A percentile compares a stretch with the other conserved stretches of the same genome.
phyloP scores from a whole-genome alignment of 1,139 yeast genomes.

The Yamadazyma blattariae region DNA sequence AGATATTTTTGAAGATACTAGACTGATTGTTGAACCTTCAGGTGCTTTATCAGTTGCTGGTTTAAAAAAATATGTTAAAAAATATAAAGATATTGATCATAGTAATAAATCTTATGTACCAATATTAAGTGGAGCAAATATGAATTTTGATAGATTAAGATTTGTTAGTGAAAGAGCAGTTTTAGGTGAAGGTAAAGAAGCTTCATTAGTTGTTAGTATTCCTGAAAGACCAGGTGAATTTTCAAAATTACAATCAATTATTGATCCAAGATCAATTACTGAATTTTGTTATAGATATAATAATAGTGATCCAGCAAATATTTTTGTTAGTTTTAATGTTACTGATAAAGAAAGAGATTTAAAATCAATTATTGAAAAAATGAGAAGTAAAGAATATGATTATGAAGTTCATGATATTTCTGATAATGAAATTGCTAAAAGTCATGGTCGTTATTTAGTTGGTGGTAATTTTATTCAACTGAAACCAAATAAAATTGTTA shows the following conservation, averaged over 20 bases:
- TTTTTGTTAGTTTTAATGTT: slow-evolving; percentile 85
- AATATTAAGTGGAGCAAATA: slow-evolving; percentile 86
- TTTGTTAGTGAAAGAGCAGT: slow-evolving; percentile 98
- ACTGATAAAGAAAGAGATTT: slow-evolving; percentile 63
- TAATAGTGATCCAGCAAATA: slow-evolving; percentile 60
- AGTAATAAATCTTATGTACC: slow-evolving; percentile 76
- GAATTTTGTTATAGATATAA: slow-evolving; percentile 87
- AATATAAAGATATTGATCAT: slow-evolving; percentile 69
- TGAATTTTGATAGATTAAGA: slow-evolving; percentile 94
- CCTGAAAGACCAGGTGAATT: slow-evolving; percentile 95
- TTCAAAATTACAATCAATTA: slow-evolving; percentile 64
- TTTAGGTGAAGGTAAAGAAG: slow-evolving; percentile 96
- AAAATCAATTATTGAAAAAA: slow-evolving; percentile 32
- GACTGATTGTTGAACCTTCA: slow-evolving; percentile 93
- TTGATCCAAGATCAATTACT: slow-evolving; percentile 86
- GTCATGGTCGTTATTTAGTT: slow-evolving; percentile 92
- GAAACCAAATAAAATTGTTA: slow-evolving; percentile 40
- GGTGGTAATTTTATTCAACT: slow-evolving; percentile 55
- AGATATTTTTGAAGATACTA: slow-evolving; percentile 92
- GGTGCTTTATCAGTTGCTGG: slow-evolving; percentile 98
- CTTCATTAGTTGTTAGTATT: slow-evolving; percentile 81
- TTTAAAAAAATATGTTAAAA: slow-evolving; percentile 70
- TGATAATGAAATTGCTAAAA: slow-evolving; percentile 89
- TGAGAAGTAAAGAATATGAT: slow-evolving; percentile 37
- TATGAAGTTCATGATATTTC: slow-evolving; percentile 82